Percentiles rank a stretch among this genome's conserved stretches.
phyloP scores from a whole-genome alignment of 2,329 filamentous ascomycete species.

The Acrocalymma vagum region DNA sequence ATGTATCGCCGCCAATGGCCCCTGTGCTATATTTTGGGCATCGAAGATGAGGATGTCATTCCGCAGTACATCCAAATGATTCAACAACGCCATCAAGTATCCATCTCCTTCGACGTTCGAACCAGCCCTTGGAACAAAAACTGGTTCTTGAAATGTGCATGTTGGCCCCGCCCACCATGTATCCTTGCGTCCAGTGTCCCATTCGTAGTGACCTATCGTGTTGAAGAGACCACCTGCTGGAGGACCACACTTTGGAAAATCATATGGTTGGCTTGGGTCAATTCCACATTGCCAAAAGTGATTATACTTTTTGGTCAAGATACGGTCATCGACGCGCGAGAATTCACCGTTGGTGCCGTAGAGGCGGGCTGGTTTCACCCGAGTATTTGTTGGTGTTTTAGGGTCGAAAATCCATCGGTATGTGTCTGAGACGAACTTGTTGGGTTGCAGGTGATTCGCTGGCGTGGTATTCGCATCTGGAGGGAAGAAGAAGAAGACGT shows the following conservation, averaged over 20 bases:
- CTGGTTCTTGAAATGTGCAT: slow-evolving; percentile 62
- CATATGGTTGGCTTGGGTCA: slow-evolving; percentile 39
- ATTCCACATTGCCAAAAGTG: slow-evolving; percentile 53
- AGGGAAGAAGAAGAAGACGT: slow-evolving; percentile 53
- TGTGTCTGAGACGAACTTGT: slow-evolving; percentile 50
- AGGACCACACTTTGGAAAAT: slow-evolving; percentile 41
- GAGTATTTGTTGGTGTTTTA: slow-evolving; percentile 31
- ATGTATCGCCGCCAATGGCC: slow-evolving; percentile 51
- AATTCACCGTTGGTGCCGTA: slow-evolving; percentile 54
- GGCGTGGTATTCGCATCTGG: slow-evolving; percentile 40
- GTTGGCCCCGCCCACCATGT: slow-evolving; percentile 47
- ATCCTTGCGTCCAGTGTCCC: slow-evolving; percentile 40
- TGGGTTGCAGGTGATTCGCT: slow-evolving; percentile 47
- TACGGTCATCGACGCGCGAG: slow-evolving; percentile 56
- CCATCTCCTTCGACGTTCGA: slow-evolving; percentile 59
- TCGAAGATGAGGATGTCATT: slow-evolving; percentile 55
- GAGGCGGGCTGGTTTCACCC: slow-evolving; percentile 37
- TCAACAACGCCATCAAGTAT: slow-evolving; percentile 56
- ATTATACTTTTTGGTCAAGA: slow-evolving; percentile 49
- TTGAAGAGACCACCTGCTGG: slow-evolving; percentile 43
- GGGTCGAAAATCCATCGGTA: slow-evolving; percentile 54
- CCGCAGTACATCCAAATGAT: slow-evolving; percentile 50
- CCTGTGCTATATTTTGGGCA: slow-evolving; percentile 47
- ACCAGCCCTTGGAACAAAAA: slow-evolving; percentile 58
- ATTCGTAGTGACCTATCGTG: slow-evolving; percentile 42